Base-by-base conservation (phyloP, 2,329 filamentous ascomycete species). In the Mariannaea elegans region DNA sequence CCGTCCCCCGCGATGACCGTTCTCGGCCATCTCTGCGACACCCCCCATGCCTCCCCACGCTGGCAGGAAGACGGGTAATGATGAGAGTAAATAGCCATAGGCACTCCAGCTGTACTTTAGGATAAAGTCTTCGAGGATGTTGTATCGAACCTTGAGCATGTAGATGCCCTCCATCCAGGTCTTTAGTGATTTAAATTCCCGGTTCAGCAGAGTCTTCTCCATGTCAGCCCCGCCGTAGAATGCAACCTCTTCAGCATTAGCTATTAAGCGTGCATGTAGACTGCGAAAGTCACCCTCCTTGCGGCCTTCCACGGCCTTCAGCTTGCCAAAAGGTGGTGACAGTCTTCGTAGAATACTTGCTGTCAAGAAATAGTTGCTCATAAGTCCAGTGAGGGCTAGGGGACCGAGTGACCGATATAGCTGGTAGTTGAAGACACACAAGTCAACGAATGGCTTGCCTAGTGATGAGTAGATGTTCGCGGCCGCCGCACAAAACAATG, bases 101-200 rank as follows among this genome's bases (percentile, higher is more conserved):
- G 95, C 95, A 64, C 94, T 98, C 95, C 95, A 99, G 65, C 93
- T 95, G 75, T 99, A 99, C 76, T 99, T 99, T 60, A 99, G 81
- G 47, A 99, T 93, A 71, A 99, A 97, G 75, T 99, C 95, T 74
- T 99, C 95, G 1, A 99, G 87, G 81, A 99, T 99, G 75, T 98
- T 99, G 81, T 99, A 99, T 14, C 93, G 90, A 66, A 99, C 97
- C 78, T 97, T 97, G 66, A 98, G 88, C 76, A 93, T 94, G 78
- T 99, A 99, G 65, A 99, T 97, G 42, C 92, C 90, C 75, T 99
- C 95, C 94, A 99, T 98, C 92, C 94, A 97, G 64, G 87, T 90
- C 76, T 95, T 95, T 24, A 99, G 82, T 45, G 94, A 95, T 75
- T 90, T 92, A 81, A 97, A 99, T 68, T 96, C 94, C 71, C 88